Evolutionary conservation across 192 early-diverging fungal genomes (phyloP), one percentile per base, ranked within the genome.

Genomic region (Linderina pennispora): DNA sequence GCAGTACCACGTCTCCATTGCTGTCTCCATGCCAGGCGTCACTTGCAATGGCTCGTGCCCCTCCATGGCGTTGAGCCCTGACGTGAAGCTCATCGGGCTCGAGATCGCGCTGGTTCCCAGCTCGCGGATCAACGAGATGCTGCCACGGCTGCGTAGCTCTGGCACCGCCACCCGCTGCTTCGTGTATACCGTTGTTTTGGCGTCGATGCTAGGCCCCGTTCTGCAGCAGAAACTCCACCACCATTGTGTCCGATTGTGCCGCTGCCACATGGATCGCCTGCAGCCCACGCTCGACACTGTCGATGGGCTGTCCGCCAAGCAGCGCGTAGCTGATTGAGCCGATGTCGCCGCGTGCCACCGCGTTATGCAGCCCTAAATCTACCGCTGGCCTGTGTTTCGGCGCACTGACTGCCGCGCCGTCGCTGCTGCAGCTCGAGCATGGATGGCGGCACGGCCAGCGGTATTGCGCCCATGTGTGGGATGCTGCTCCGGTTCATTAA

Each of bases 181-280:
- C n/a, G 28, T 31, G 28, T 11, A 11, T 25, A 21, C 25, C 34
- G 51, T 54, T 26, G 78, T 73, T 36, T 71, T 81, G 0, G 81
- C 71, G 50, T 88, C 85, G 28, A 80, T 69, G 53, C 83, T 77
- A 16, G n/a, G 86, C 84, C 15, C 83, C 86, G 47, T 76, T 77
- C 10, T 85, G 81, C 40, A 88, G 69, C 32, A 88, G 62, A 33
- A 82, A 77, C 48, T 83, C 80, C 36, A 85, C 65, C 3, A 88
- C 77, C 8, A 78, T 62, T 8, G 79, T 58, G 8, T 78, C 75
- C 19, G 70, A 77, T 39, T 78, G 81, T 16, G 75, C 75, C 40
- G 84, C 83, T 1, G 86, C 84, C 4, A 83, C 53, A 53, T 88
- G 86, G 36, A 88, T 71, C 11, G 86, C 73, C 50, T 83, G 67